Conservation (phyloP, 2,329 filamentous ascomycete species). For the Parastagonospora avenae region DNA sequence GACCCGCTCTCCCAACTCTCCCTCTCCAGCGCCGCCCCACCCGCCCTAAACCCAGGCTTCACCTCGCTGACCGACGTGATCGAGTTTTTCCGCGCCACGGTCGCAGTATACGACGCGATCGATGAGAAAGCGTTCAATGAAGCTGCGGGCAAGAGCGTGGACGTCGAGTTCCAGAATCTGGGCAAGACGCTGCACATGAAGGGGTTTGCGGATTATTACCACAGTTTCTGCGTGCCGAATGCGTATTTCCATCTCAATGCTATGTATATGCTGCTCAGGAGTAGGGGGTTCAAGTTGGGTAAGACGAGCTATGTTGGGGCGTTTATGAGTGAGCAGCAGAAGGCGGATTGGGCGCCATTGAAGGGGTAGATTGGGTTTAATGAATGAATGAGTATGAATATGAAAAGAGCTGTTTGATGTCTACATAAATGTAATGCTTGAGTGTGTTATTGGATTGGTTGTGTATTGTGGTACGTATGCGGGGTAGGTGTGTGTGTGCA, state of each 20-base stretch:
- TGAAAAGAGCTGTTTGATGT: no score
- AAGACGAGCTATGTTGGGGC: constrained; percentile 18
- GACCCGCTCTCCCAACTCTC: constrained; percentile 11
- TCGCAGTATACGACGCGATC: constrained; percentile 17
- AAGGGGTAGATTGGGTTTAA: constrained; percentile 5
- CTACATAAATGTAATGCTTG: no score
- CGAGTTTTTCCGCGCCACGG: constrained; percentile 20
- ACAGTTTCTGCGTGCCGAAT: constrained; percentile 25
- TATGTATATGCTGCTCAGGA: constrained; percentile 30
- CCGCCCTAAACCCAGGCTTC: constrained; percentile 13
- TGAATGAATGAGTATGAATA: no score
- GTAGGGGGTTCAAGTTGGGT: constrained; percentile 22
- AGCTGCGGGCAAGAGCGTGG: constrained; percentile 18
- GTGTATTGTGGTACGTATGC: no score
- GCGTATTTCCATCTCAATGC: constrained; percentile 30
- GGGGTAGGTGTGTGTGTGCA: no score
- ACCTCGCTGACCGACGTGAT: constrained; percentile 22
- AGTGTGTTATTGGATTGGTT: no score
- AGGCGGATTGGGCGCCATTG: constrained; percentile 26
- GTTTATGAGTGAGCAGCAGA: constrained; percentile 25
- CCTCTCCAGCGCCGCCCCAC: constrained; percentile 6
- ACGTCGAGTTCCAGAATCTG: constrained; percentile 7
- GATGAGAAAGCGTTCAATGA: constrained; percentile 25
- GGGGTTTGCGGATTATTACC: constrained; percentile 16
- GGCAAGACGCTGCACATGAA: constrained; percentile 18